Conservation (phyloP, 352 stramenopile genomes). For the Sclerospora graminicola region DNA sequence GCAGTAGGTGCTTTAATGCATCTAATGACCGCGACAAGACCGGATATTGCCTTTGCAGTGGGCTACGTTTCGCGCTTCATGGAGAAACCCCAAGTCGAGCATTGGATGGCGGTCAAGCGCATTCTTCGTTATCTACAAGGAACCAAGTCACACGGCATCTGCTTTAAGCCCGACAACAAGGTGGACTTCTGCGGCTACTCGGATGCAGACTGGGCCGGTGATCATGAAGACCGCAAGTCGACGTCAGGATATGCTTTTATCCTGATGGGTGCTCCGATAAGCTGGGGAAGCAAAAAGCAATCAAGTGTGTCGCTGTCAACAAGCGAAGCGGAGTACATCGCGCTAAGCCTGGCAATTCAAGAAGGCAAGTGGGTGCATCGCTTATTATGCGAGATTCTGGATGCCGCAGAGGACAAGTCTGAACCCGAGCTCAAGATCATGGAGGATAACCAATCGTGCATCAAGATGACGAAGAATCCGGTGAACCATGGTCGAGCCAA, state of each 20-base stretch:
- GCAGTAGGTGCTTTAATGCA: constrained; percentile 13
- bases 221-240: constrained; percentile 4
- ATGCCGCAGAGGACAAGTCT: neutral
- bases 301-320: constrained; percentile 1
- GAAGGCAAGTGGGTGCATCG: neutral
- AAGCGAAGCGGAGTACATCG: constrained; percentile 5
- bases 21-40: constrained; percentile 7
- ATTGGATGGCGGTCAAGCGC: constrained; percentile 3
- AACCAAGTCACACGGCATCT: constrained; percentile 7
- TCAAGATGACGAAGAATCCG: neutral
- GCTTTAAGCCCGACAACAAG: neutral
- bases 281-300: neutral
- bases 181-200: constrained; percentile 4
- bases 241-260: constrained; percentile 3
- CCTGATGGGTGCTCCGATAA: neutral
- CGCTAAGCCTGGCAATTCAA: constrained; percentile 2
- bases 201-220: constrained; percentile 6
- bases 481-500: neutral
- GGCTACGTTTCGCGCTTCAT: constrained; percentile 12
- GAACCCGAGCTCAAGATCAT: constrained; percentile 2
- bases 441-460: constrained; percentile 5
- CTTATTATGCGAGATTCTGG: constrained; percentile 1
- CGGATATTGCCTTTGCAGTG: constrained; percentile 6
- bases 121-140: constrained; percentile 8
- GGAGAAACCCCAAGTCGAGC: constrained; percentile 9